Evolutionary conservation across 306 rosid genomes (phyloP), one percentile per base, ranked within the genome.

Genomic region (Ochetophila trinervis): DNA sequence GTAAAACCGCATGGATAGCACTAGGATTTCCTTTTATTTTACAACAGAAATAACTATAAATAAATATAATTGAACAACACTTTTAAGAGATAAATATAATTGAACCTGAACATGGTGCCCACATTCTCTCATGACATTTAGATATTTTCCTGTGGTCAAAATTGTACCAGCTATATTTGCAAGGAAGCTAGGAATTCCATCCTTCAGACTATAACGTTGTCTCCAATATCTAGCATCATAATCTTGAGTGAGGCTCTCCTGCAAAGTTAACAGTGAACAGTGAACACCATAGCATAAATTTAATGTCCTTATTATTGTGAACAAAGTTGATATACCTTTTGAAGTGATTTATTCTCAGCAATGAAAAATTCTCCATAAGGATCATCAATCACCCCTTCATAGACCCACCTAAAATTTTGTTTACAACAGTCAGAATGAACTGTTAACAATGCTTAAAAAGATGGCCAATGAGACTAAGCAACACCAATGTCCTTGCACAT

Each of bases 91-190:
- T 67, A 32, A 36, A 51, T 74, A 70, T 62, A 50, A 55, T 55
- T 21, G 71, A 78, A 92, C 98, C 98, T 89, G 98, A 78, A 89
- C 98, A 77, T 83, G 83, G 72, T 92, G 98, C 59, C 98, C 98
- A 14, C 98, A 92, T 74, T 92, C 96, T 84, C 98, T 87, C 98
- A 89, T 84, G 81, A 92, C 98, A 79, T 92, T 92, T 60, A 92
- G 83, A 84, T 92, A 92, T 79, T 89, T 92, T 83, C 98, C 98
- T 1, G 98, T 92, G 35, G 95, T 92, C 88, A 92, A 82, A 84
- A 92, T 92, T 76, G 88, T 89, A 69, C 89, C 91, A 0, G 96
- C 84, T 45, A 79, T 81, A 74, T 80, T 87, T 66, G 89, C 81
- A 71, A 92, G 91, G 80, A 92, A 92, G 72, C 95, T 87, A 67